Evolutionary conservation across 2,329 filamentous ascomycete genomes (phyloP).

Genomic region (Epichloe sylvatica): DNA sequence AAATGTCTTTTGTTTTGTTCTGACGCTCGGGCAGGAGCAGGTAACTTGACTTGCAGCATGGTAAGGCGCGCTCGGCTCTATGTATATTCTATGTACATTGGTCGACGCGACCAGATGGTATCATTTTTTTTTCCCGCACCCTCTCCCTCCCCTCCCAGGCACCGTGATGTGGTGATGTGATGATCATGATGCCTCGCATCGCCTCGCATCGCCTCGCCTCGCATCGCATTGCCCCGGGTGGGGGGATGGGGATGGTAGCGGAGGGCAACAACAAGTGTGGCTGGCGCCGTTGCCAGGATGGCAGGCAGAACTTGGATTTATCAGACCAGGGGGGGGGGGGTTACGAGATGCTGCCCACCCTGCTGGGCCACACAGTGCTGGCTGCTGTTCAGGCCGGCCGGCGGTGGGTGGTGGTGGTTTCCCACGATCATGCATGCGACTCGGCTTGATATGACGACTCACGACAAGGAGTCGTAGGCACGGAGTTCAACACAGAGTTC

Average conservation of each 20-base stretch:
- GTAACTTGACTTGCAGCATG: neutral
- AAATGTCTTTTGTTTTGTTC: too few relatives aligned
- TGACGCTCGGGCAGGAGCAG: neutral
- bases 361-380: too few relatives aligned
- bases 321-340: neutral
- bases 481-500: too few relatives aligned
- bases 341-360: neutral
- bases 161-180: too few relatives aligned
- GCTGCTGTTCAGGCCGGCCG: too few relatives aligned
- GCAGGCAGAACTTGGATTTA: neutral
- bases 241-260: neutral
- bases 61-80: neutral
- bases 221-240: neutral
- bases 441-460: too few relatives aligned
- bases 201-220: neutral
- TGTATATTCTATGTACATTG: neutral
- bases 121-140: too few relatives aligned
- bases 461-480: too few relatives aligned
- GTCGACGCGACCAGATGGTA: neutral
- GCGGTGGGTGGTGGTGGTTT: too few relatives aligned
- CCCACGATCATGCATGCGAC: too few relatives aligned
- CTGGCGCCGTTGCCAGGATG: neutral
- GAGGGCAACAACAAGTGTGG: neutral
- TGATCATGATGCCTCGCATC: too few relatives aligned
- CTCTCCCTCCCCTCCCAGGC: too few relatives aligned